A percentile compares a stretch with the other conserved stretches of the same genome.
Conservation (phyloP, 257 asterid species). For the Plantago major region DNA sequence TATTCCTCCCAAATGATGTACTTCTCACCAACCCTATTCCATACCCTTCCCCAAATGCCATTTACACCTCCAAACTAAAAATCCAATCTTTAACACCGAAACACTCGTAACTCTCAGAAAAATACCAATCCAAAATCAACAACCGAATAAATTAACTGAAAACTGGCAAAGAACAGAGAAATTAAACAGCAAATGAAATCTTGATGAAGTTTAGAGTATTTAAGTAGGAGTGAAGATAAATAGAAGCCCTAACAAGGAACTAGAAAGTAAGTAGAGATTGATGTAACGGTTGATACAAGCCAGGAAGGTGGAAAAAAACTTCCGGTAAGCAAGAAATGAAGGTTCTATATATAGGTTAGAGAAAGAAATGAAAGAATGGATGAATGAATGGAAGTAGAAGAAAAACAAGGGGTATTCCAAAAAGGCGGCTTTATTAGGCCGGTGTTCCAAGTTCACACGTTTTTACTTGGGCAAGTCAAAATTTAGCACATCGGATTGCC, state of each 20-base stretch:
- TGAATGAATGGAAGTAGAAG: too few species aligned
- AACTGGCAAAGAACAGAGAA: too few species aligned
- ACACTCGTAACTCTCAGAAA: conserved; percentile 9
- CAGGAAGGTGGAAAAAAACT: conserved; percentile 40
- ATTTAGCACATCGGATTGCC: too few species aligned
- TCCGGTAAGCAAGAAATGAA: conserved; percentile 23
- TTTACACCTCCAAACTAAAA: conserved; percentile 12
- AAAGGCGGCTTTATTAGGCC: too few species aligned
- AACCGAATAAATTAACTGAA: background rate
- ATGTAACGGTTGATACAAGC: conserved; percentile 33
- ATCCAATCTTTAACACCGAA: background rate
- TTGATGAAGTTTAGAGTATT: background rate
- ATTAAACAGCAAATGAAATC: too few species aligned
- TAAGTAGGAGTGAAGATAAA: background rate
- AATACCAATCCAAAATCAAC: background rate
- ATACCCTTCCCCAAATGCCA: conserved; percentile 20
- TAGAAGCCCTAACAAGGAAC: conserved; percentile 25
- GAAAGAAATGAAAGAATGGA: too few species aligned
- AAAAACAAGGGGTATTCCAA: too few species aligned
- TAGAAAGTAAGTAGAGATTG: conserved; percentile 34
- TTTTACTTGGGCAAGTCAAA: too few species aligned
- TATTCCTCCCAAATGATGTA: conserved; percentile 48
- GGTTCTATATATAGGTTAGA: conserved; percentile 14
- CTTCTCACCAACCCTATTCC: conserved; percentile 45
- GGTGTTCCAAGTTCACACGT: too few species aligned